These are phyloP conservation scores for Puccinia novopanici DNA, from an alignment of 1,284 basidiomycete species.

Conservation along the genomic window DNA sequence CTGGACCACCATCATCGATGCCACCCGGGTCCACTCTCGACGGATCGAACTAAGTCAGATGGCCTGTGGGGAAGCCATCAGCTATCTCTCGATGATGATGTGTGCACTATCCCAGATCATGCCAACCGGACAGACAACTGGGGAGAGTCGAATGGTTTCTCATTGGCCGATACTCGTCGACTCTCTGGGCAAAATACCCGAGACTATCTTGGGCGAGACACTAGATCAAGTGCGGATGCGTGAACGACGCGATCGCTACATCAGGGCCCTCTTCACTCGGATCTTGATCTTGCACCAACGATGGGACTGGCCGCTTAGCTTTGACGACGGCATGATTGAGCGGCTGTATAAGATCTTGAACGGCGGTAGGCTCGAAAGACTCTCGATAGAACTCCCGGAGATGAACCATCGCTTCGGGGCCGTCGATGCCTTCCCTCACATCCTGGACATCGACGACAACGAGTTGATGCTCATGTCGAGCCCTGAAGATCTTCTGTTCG, in stretches of 20 bases:
- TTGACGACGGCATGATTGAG: conserved; percentile 44
- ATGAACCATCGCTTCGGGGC: conserved; percentile 24
- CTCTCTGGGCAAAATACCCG: conserved; percentile 22
- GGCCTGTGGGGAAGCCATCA: conserved; percentile 22
- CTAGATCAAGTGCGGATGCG: conserved; percentile 3
- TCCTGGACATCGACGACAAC: conserved; percentile 18
- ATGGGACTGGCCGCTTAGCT: conserved; percentile 38
- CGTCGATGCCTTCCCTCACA: conserved; percentile 24
- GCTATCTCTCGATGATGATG: conserved; percentile 36
- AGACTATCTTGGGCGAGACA: conserved; percentile 9
- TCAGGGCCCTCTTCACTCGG: conserved; percentile 27
- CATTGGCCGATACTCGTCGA: conserved; percentile 37
- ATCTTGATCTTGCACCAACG: conserved; percentile 39
- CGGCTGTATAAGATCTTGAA: conserved; percentile 36
- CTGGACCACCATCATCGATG: conserved; percentile 26
- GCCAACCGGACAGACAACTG: neutral
- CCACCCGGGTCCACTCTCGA: conserved; percentile 9
- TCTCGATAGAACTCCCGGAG: conserved; percentile 19
- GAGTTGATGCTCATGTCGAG: neutral
- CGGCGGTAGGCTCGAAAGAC: conserved; percentile 12
- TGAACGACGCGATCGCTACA: conserved; percentile 40
- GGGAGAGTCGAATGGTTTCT: neutral
- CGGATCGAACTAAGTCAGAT: conserved; percentile 21
- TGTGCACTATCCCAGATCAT: conserved; percentile 40
- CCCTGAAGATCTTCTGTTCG: conserved; percentile 14